Base-by-base conservation (phyloP, 345 rosid genomes). In the Dovyalis caffra region DNA sequence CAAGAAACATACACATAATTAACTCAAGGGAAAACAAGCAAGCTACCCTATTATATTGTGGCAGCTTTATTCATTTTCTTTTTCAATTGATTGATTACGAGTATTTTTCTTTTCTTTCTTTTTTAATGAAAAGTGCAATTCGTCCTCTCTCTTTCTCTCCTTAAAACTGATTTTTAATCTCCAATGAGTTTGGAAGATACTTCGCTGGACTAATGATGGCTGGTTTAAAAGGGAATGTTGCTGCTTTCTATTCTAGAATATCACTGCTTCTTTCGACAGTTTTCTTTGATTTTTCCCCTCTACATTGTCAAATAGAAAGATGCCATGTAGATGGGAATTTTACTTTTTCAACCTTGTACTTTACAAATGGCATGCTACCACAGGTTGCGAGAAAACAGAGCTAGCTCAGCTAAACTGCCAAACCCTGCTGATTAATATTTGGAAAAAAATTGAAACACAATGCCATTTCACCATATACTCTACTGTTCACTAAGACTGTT, bases 131-230 rank as follows among this genome's bases (percentile, higher is more conserved):
- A 84, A 81, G 83, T 76, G 77, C 80, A 82, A 53, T 79, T 75
- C 78, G 85, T 76, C 78, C 64, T 67, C 76, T 66, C 70, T 45
- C 25, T 71, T 45, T 56, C 73, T 74, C 37, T 53, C 66, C 47
- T 34, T 6, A 66, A 75, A 21, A 70, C 33, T 66, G 37, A 51
- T 47, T 60, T 66, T 60, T 57, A 56, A 72, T 78, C 90, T 89
- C 93, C 93, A 83, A 86, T 82, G 89, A 86, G 80, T 83, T 87
- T 70, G 93, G 93, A 89, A 87, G 88, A 83, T 85, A 77, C 88
- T 75, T 23, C 29, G 79, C 77, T 81, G 78, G 82, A 80, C 81
- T 53, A 66, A 67, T 79, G 71, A 85, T 79, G 79, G 32, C 81
- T 74, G 74, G 71, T 62, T 78, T 62, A 64, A 74, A 64, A 69